These are phyloP conservation scores for Solanum megistacrolobum DNA, from an alignment of 257 asterid species.

Conservation along the genomic window DNA sequence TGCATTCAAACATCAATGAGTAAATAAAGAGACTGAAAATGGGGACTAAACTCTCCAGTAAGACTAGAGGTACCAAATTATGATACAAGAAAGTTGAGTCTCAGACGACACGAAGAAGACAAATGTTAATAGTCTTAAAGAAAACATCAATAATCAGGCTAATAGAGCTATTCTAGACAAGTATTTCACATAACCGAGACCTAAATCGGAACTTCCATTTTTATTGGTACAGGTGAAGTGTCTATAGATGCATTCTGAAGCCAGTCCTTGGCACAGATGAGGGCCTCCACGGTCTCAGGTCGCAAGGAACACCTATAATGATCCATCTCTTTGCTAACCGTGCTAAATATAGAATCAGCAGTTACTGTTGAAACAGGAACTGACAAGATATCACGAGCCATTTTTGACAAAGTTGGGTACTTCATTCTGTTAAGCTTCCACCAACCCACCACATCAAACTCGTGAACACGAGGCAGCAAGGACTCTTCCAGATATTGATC, in stretches of 20 bases:
- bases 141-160: not conserved
- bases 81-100: not conserved
- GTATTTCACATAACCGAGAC: not conserved
- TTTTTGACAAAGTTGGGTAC: constrained; percentile 87
- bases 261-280: constrained; percentile 89
- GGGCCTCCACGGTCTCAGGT: constrained; percentile 90
- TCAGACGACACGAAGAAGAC: not conserved
- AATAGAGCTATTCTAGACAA: not conserved
- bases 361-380: constrained; percentile 71
- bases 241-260: constrained; percentile 42
- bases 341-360: constrained; percentile 47
- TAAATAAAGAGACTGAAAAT: not conserved
- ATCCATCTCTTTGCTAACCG: constrained; percentile 75
- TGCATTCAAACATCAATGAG: not conserved
- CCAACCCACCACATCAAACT: constrained; percentile 88
- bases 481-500: constrained; percentile 97
- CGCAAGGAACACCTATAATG: constrained; percentile 65
- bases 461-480: constrained; percentile 73
- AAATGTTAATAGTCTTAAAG: not conserved
- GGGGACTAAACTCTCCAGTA: not conserved
- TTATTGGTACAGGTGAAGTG: constrained; percentile 24
- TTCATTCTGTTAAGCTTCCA: constrained; percentile 77
- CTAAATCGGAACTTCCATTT: constrained; percentile 72
- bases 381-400: constrained; percentile 89
- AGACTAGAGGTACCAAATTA: not conserved